Evolutionary conservation across 2,329 filamentous ascomycete species (phyloP), one percentile per base, ranked within the genome.

Genomic region (Sporothrix humicola): DNA sequence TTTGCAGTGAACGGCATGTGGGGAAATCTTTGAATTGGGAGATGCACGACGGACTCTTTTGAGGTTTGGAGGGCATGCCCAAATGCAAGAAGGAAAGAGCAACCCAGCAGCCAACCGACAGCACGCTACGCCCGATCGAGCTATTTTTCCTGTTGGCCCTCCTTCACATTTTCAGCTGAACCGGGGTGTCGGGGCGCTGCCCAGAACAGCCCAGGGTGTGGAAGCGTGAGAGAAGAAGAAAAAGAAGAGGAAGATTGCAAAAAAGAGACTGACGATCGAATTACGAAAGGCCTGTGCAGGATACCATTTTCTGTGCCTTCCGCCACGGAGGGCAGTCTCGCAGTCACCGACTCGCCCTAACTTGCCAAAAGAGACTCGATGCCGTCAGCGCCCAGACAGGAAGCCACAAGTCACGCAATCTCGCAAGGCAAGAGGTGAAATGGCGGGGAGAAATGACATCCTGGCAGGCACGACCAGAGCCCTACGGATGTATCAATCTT

Each of bases 131-230:
- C 66, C 66, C 48, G 54, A 69, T 42, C 46, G 10, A 37, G 66
- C 26, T 3, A 20, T 56, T 54, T 54, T 54, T 56, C 66, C 48
- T 37, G 46, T 46, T 59, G 23, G 52, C 52, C 59, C 31, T 37
- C 31, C 31, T 37, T 37, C 4, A 37, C 31, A 37, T 20, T 70
- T 70, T 58, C 68, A 70, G 68, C 68, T 70, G 68, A 58, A 58
- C 68, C 68, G 52, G 68, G 68, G 66, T 69, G 31, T 31, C 26
- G 26, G 50, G 50, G 23, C 26, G 5, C 15, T 7, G 15, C 26
- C 52, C 20, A 56, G 20, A 56, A 8, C 4, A 5, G 20, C 20
- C 66, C 9, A 52, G 31, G 48, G 15, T 2, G 13, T 54, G 46
- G n/a, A 23, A 8, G 42, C 6, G 15, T 37, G 26, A 58, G 50